These are phyloP conservation scores for Myxozyma geophila DNA, from an alignment of 805 yeast species.

Conservation along the genomic window DNA sequence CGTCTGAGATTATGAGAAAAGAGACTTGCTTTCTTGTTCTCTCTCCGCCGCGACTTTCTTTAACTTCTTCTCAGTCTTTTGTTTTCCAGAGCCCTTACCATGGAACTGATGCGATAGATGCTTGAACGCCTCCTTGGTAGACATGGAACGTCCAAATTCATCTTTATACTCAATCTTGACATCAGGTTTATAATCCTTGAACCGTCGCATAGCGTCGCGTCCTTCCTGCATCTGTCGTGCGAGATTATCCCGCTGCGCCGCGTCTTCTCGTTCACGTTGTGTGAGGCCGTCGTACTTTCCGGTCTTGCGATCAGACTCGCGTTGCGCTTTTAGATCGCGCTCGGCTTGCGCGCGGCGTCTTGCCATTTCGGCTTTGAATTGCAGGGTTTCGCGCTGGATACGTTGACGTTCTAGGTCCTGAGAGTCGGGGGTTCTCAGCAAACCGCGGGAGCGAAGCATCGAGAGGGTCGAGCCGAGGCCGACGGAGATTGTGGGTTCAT, in stretches of 20 bases:
- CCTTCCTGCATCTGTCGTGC: constrained; percentile 43
- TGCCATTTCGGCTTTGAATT: constrained; percentile 37
- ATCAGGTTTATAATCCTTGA: constrained; percentile 51
- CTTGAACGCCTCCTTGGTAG: constrained; percentile 75
- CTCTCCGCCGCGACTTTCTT: constrained; percentile 42
- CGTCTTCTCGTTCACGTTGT: constrained; percentile 44
- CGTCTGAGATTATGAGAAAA: constrained; percentile 16
- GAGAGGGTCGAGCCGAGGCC: constrained; percentile 50
- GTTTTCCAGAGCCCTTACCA: constrained; percentile 53
- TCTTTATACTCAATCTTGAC: constrained; percentile 63
- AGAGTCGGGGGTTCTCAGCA: constrained; percentile 37
- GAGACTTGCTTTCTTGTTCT: constrained; percentile 36
- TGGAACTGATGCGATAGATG: constrained; percentile 78
- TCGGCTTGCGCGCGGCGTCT: constrained; percentile 36
- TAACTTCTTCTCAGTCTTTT: constrained; percentile 44
- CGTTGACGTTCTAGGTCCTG: constrained; percentile 38
- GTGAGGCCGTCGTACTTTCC: constrained; percentile 42
- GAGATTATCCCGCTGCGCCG: constrained; percentile 41
- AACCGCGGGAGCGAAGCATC: constrained; percentile 44
- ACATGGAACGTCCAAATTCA: constrained; percentile 61
- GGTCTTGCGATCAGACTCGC: constrained; percentile 37
- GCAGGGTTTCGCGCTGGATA: constrained; percentile 35
- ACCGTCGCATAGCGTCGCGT: constrained; percentile 41
- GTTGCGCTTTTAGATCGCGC: constrained; percentile 35
- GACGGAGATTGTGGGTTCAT: constrained; percentile 38